Base-by-base conservation (phyloP, 164 flowering plant genomes). In the Cinnamomum chago region DNA sequence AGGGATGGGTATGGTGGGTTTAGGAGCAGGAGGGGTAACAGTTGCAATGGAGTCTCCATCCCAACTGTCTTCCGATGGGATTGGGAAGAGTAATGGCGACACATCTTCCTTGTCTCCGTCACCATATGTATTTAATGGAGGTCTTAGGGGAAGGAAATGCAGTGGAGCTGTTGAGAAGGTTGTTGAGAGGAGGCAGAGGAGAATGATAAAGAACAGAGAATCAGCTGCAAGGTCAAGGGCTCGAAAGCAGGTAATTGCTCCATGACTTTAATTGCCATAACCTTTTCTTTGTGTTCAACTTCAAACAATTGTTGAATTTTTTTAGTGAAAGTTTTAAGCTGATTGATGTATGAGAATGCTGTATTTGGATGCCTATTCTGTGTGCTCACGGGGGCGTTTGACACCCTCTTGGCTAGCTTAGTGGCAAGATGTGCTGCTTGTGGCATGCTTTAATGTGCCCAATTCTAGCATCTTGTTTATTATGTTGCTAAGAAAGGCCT, bases 201-300 rank as follows among this genome's bases (percentile, higher is more conserved):
- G 98, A 72, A 94, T 94, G 98, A 94, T 94, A 62, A 94, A 94
- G 76, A 94, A 94, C 78, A 83, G 98, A 78, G 98, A 94, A 74
- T 94, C 98, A 55, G 98, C 98, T 77, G 97, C 98, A n/a, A 86
- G 98, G 68, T 94, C 98, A 55, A 83, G 98, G 40, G 98, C 97
- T 75, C 93, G 97, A n/a, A 94, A 94, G 82, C 98, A 94, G 94
- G 98, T 94, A 77, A 67, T 18, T 67, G 24, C 20, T 12, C 52
- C 20, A 30, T 62, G 10, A 30, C n/a, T 7, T 7, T 67, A 18
- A 30, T 27, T 17, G 35, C 18, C 28, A 1, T 15, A 67, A 67
- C 5, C 69, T 5, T 28, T 67, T 67, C 20, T 30, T 14, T 30
- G 28, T 25, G 40, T 28, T 28, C n/a, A 13, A 13, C 18, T 13